Evolutionary conservation across 176 grass and related monocot genomes (phyloP).

Genomic region (Triticum dicoccoides): DNA sequence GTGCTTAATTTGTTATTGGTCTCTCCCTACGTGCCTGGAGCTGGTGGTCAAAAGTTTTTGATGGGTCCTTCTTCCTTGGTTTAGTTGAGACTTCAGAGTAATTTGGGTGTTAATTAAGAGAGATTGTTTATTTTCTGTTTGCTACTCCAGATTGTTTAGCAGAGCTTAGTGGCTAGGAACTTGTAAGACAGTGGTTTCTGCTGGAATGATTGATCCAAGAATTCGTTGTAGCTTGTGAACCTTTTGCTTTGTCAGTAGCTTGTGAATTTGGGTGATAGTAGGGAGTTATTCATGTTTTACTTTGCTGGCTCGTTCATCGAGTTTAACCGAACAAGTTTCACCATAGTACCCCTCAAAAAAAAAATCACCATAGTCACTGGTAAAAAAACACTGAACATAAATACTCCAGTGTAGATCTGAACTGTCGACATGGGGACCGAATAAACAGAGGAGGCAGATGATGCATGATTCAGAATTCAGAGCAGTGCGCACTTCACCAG

Average conservation of each 20-base stretch:
- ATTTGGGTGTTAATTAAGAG: background rate
- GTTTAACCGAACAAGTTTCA: no score
- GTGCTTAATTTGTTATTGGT: background rate
- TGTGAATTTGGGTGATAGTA: no score
- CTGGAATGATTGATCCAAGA: background rate
- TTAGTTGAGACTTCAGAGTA: background rate
- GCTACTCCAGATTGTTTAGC: background rate
- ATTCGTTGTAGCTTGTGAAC: constrained; percentile 11
- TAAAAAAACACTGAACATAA: background rate
- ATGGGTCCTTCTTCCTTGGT: background rate
- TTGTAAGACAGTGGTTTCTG: background rate
- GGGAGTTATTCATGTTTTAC: no score
- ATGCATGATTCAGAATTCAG: constrained; percentile 3
- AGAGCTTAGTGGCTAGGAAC: constrained; percentile 1
- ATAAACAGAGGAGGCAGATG: background rate
- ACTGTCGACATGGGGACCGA: background rate
- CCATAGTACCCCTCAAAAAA: no score
- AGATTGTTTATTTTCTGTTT: background rate
- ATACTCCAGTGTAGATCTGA: constrained; percentile 16
- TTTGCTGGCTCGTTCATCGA: no score
- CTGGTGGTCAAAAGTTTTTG: constrained; percentile 13
- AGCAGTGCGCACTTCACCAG: background rate
- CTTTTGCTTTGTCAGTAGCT: background rate
- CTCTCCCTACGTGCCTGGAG: background rate
- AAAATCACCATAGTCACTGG: background rate